A percentile compares a stretch with the other conserved stretches of the same genome.
phyloP scores from a whole-genome alignment of 2,329 filamentous ascomycete species.

The Colletotrichum godetiae region DNA sequence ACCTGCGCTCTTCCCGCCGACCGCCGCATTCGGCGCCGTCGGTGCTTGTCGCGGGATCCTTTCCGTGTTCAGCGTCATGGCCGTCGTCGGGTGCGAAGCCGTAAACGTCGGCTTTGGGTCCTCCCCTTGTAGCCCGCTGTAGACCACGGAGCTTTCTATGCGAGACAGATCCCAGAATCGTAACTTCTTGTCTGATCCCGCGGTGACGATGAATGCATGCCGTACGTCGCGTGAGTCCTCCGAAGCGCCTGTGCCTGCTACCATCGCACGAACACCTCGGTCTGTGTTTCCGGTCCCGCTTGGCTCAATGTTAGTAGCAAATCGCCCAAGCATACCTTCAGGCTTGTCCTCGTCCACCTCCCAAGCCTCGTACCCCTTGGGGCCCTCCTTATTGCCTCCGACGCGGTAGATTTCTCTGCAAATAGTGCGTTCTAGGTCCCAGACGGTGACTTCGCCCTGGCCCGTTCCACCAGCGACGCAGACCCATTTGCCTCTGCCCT shows the following conservation, averaged over 20 bases:
- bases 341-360: constrained; percentile 90
- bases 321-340: constrained; percentile 87
- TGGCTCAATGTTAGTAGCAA: constrained; percentile 79
- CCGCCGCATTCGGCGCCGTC: constrained; percentile 43
- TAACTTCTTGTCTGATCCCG: constrained; percentile 89
- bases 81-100: constrained; percentile 69
- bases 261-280: constrained; percentile 79
- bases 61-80: constrained; percentile 76
- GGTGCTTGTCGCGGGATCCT: constrained; percentile 56
- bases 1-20: constrained; percentile 43
- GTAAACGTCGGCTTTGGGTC: constrained; percentile 81
- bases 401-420: constrained; percentile 91
- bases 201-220: constrained; percentile 87
- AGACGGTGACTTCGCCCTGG: constrained; percentile 90
- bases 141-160: constrained; percentile 81
- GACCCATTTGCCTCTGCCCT: constrained; percentile 84
- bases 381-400: constrained; percentile 68
- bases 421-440: constrained; percentile 91
- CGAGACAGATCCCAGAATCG: constrained; percentile 92
- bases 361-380: constrained; percentile 82
- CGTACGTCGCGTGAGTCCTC: constrained; percentile 79
- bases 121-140: constrained; percentile 80
- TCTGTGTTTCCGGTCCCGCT: constrained; percentile 66
- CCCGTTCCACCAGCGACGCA: constrained; percentile 90
- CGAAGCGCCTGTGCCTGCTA: constrained; percentile 76